Evolutionary conservation across 768 basidiomycete genomes (phyloP).

Genomic region (Tulasnella sp.): DNA sequence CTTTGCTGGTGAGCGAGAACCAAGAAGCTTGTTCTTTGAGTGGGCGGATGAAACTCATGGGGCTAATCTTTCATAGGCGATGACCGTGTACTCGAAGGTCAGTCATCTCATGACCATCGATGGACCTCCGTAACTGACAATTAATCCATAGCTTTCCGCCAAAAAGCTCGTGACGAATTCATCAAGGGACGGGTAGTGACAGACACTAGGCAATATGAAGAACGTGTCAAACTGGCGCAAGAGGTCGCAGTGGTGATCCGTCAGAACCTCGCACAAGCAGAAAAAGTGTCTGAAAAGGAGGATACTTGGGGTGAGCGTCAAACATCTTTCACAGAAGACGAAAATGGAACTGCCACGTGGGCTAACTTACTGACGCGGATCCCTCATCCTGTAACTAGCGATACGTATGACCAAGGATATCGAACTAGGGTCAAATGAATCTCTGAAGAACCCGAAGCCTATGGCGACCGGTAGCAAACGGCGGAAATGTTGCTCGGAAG

Average conservation of each 20-base stretch:
- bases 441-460: slow-evolving; percentile 53
- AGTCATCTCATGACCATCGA: background rate
- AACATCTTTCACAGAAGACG: background rate
- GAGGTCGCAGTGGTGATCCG: slow-evolving; percentile 68
- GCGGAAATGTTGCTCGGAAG: background rate
- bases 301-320: slow-evolving; percentile 49
- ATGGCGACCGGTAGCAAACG: slow-evolving; percentile 19
- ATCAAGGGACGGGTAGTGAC: slow-evolving; percentile 33
- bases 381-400: slow-evolving; percentile 32
- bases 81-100: slow-evolving; percentile 23
- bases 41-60: slow-evolving; percentile 8
- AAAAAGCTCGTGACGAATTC: slow-evolving; percentile 56
- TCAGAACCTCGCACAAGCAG: slow-evolving; percentile 79
- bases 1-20: slow-evolving; percentile 42
- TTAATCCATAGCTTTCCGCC: slow-evolving; percentile 48
- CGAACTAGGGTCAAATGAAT: slow-evolving; percentile 76
- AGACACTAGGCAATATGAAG: slow-evolving; percentile 41
- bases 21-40: background rate
- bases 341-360: too few relatives aligned
- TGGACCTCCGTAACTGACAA: background rate
- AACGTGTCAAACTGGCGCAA: slow-evolving; percentile 46
- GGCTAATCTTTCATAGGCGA: slow-evolving; percentile 38
- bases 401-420: slow-evolving; percentile 68
- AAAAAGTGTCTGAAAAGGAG: slow-evolving; percentile 33
- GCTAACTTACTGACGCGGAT: background rate